These are phyloP conservation scores for Pseudonitzschia multistriata DNA, from an alignment of 108 stramenopile genomes.

Conservation along the genomic window DNA sequence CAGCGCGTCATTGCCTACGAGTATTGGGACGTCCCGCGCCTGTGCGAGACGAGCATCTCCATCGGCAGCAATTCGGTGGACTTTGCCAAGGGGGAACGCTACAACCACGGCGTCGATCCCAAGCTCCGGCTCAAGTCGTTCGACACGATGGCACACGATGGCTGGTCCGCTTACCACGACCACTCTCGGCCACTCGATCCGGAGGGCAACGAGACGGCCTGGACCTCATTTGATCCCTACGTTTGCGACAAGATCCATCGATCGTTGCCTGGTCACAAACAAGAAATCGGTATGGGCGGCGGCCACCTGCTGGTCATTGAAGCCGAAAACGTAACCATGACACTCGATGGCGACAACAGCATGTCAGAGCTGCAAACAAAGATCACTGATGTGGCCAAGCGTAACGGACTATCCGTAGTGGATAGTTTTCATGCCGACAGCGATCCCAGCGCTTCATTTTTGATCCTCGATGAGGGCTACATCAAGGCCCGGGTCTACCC, in stretches of 20 bases:
- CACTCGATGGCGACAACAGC: neutral
- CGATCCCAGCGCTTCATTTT: conserved; percentile 32
- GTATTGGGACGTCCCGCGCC: conserved; percentile 34
- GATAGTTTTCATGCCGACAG: conserved; percentile 1
- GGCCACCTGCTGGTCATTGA: conserved; percentile 66
- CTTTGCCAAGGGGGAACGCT: conserved; percentile 28
- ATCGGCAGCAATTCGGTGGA: conserved; percentile 63
- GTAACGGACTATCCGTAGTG: conserved; percentile 20
- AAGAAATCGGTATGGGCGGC: neutral
- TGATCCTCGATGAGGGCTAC: conserved; percentile 59
- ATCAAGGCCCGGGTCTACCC: conserved; percentile 55
- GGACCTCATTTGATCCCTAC: neutral
- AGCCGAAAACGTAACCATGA: conserved; percentile 36
- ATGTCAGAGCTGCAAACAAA: neutral
- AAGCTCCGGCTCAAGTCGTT: neutral
- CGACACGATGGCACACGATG: neutral
- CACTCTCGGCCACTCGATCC: conserved; percentile 9
- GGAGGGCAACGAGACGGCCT: neutral
- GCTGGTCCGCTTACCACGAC: conserved; percentile 1
- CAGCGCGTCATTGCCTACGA: neutral
- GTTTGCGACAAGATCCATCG: conserved; percentile 4
- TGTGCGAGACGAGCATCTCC: conserved; percentile 60
- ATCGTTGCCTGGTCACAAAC: neutral
- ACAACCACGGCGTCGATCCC: conserved; percentile 22
- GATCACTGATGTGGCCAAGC: conserved; percentile 23